Base-by-base conservation (phyloP, 225 moss, liverwort and hornwort species). In the Polytrichum formosum region DNA sequence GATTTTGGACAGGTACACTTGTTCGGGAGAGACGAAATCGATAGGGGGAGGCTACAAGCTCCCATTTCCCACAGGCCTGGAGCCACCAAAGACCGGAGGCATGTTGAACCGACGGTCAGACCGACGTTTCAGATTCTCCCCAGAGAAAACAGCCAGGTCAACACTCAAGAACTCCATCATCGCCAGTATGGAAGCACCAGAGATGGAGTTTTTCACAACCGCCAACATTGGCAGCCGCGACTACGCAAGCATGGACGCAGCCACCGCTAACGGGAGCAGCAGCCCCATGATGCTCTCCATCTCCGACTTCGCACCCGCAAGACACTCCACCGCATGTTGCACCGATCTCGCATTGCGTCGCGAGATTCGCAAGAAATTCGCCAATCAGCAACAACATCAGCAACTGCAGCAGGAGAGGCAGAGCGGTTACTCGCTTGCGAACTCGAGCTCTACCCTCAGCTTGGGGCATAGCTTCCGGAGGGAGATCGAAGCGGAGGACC, bases 281-380 rank as follows among this genome's bases (percentile, higher is more conserved):
- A 74, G 72, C 7, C 71, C 76, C 63, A 55, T 29, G 9, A 54
- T 37, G 25, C 70, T 76, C 13, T 65, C 29, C 7, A 5, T n/a
- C 19, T 37, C 53, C 22, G 74, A 31, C 53, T 21, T n/a, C 61
- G 4, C 35, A 10, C 70, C 70, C 30, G 75, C 84, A 6, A 80
- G 84, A 1, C 84, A 84, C 75, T 77, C 77, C 70, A 75, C 80
- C 6, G 84, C 84, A 4, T 78, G 80, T 73, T 84, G 78, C 73
- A 75, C 80, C 10, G 81, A 81, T 2, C 0, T 73, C 16, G 70
- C 73, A 0, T 7, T 81, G 0, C 77, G 84, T 1, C 80, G 80
- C n/a, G 84, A 84, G 77, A 72, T 81, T 1, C 78, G 80, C 13
- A 64, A 56, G 70, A 84, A 75, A 72, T 78, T 84, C 20, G 31